Conservation (phyloP, 1,139 yeast species). For the Blastobotrys arbuscula region DNA sequence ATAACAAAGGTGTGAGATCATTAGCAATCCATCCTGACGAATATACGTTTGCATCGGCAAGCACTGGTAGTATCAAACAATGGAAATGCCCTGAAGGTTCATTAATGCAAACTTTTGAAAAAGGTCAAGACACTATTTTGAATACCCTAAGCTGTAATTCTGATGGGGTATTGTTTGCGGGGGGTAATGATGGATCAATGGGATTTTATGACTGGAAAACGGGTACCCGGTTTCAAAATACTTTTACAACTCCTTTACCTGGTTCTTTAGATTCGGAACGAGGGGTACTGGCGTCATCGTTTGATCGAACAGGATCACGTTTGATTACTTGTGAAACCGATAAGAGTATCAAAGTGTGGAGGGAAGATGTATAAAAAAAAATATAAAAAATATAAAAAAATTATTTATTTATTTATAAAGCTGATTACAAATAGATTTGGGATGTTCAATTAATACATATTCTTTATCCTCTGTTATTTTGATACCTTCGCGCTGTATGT, state of each 20-base stretch:
- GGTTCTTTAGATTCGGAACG: constrained; percentile 65
- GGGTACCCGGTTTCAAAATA: constrained; percentile 57
- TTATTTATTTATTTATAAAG: background rate
- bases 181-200: constrained; percentile 77
- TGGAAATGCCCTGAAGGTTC: constrained; percentile 81
- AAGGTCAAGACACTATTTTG: constrained; percentile 46
- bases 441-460: background rate
- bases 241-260: constrained; percentile 50
- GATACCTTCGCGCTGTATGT: background rate
- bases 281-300: constrained; percentile 65
- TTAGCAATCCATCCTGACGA: constrained; percentile 66
- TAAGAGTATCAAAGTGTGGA: constrained; percentile 85
- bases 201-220: constrained; percentile 72
- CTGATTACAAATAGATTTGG: background rate
- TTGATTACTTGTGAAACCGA: constrained; percentile 86
- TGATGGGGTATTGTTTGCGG: constrained; percentile 69
- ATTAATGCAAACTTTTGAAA: constrained; percentile 52
- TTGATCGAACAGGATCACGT: constrained; percentile 76
- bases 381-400: no score
- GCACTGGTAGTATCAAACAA: constrained; percentile 73
- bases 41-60: constrained; percentile 72
- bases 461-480: background rate
- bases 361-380: constrained; percentile 35
- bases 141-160: constrained; percentile 65
- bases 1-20: constrained; percentile 73